Evolutionary conservation across 192 early-diverging fungal genomes (phyloP), one percentile per base, ranked within the genome.

Genomic region (Backusella psychrophila): DNA sequence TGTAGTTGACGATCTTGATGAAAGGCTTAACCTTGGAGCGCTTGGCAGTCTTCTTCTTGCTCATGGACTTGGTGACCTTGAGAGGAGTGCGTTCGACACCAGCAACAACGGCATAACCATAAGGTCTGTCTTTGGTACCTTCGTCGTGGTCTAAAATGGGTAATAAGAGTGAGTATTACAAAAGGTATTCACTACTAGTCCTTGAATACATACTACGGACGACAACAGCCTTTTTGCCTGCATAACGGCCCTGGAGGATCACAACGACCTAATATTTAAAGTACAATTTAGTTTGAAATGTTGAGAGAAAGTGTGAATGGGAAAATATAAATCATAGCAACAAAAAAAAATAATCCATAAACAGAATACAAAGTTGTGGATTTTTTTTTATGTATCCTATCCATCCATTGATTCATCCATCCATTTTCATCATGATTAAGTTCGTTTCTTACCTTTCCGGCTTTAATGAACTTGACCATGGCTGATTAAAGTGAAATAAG

Each of bases 191-290:
- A 76, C 77, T 46, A 5, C 31, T 11, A 1, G 15, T 29, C 42
- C 72, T 56, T 29, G 31, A 19, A 77, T 78, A 73, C 79, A 44
- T 80, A 83, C 82, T 94, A 89, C 96, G 96, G 85, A 99, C 93
- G 81, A 99, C 96, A 81, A 99, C 97, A 82, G 97, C 97, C 92
- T 99, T 99, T 93, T 97, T 98, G 84, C 98, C 98, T 86, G 98
- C 98, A 82, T 96, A 95, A 74, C 98, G 95, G 78, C 97, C 98
- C 85, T 98, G 96, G 77, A 99, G 94, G 85, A 99, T 87, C 75
- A 99, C 93, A 76, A 96, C 97, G 79, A 98, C 97, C 95, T 98
- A 90, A 19, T 56, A 26, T 56, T 56, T 3, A 33, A 33, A 33
- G 33, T 3, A 56, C 21, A 6, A 7, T 14, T 56, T 56, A 56